Evolutionary conservation across 2,329 filamentous ascomycete genomes (phyloP).

Genomic region (Aspergillus hiratsukae): DNA sequence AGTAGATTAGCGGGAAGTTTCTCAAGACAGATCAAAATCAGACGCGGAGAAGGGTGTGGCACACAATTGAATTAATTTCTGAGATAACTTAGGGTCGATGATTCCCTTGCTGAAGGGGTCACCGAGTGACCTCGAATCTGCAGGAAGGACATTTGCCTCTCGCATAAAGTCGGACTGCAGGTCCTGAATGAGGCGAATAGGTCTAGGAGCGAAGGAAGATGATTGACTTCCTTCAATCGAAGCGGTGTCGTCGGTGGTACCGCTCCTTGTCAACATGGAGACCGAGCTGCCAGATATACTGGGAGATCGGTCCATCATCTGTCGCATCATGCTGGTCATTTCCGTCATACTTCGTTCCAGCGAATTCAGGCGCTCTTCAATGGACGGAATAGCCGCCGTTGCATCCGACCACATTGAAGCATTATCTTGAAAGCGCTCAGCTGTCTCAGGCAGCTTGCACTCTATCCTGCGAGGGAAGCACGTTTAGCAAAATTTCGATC

Average conservation of each 20-base stretch:
- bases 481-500: conserved; percentile 1
- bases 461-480: conserved; percentile 24
- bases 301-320: conserved; percentile 26
- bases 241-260: conserved; percentile 20
- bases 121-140: conserved; percentile 20
- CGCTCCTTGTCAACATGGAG: conserved; percentile 16
- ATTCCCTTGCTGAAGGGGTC: conserved; percentile 26
- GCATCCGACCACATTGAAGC: conserved; percentile 28
- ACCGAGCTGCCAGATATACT: conserved; percentile 14
- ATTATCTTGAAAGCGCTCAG: conserved; percentile 30
- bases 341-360: conserved; percentile 32
- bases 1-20: not conserved
- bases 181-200: conserved; percentile 29
- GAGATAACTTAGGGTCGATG: conserved; percentile 27
- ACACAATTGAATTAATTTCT: conserved; percentile 30
- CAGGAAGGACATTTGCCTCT: conserved; percentile 19
- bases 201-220: conserved; percentile 24
- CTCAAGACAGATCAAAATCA: conserved; percentile 1
- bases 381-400: conserved; percentile 27
- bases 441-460: conserved; percentile 32
- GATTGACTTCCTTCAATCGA: conserved; percentile 17
- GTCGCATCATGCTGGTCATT: conserved; percentile 31
- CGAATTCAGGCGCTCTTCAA: conserved; percentile 30
- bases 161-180: conserved; percentile 30
- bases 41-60: conserved; percentile 1